Evolutionary conservation across 768 basidiomycete species (phyloP).

Genomic region (Hericium coralloides): DNA sequence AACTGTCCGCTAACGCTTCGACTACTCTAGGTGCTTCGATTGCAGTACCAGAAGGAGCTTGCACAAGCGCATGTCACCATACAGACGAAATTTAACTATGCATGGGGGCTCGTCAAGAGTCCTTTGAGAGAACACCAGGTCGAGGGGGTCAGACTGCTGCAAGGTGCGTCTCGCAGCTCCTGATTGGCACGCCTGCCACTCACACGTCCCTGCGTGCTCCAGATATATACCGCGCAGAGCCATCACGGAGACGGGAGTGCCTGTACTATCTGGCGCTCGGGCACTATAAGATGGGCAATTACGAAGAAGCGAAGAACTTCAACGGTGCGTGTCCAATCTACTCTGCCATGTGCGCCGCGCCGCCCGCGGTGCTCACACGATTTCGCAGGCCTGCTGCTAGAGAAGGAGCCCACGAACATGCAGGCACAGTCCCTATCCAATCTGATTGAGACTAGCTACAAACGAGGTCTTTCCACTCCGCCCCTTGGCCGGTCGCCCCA

Average conservation of each 20-base stretch:
- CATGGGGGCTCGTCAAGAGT: constrained; percentile 95
- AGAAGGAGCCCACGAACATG: constrained; percentile 88
- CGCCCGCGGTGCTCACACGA: background rate
- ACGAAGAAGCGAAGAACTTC: constrained; percentile 84
- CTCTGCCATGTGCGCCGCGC: background rate
- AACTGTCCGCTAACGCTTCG: background rate
- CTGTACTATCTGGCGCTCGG: constrained; percentile 95
- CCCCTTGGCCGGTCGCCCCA: background rate
- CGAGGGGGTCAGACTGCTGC: constrained; percentile 84
- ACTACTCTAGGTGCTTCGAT: constrained; percentile 59
- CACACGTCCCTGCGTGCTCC: background rate
- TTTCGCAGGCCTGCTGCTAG: constrained; percentile 64
- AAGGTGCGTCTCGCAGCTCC: constrained; percentile 45
- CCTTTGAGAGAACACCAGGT: constrained; percentile 78
- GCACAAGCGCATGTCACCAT: constrained; percentile 77
- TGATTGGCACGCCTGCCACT: background rate
- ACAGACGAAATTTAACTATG: constrained; percentile 96
- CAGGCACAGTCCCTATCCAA: constrained; percentile 80
- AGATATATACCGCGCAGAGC: constrained; percentile 92
- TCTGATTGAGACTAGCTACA: constrained; percentile 82
- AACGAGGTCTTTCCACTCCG: constrained; percentile 48
- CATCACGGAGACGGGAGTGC: constrained; percentile 84
- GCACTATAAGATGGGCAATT: constrained; percentile 95
- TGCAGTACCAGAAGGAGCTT: constrained; percentile 86
- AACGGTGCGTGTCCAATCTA: constrained; percentile 58